Conservation (phyloP, 352 stramenopile genomes). For the Phytophthora litchii region DNA sequence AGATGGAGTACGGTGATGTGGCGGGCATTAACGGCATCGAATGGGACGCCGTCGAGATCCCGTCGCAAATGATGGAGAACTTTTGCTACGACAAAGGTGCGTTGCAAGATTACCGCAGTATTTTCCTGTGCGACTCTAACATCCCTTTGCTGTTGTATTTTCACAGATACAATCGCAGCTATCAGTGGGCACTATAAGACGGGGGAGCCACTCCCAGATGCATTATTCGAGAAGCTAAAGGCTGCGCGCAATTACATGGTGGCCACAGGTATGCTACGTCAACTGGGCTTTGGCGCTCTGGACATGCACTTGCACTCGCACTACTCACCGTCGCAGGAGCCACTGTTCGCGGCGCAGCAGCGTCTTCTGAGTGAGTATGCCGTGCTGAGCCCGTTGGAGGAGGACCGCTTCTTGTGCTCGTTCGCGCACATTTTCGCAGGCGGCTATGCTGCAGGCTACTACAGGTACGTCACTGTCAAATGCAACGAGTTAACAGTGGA, state of each 20-base stretch:
- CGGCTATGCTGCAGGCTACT: slow-evolving; percentile 98
- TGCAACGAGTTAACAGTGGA: slow-evolving; percentile 13
- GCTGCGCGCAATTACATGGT: slow-evolving; percentile 96
- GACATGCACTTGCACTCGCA: slow-evolving; percentile 87
- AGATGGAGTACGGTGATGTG: slow-evolving; percentile 94
- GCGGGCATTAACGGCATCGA: slow-evolving; percentile 98
- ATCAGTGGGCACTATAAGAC: slow-evolving; percentile 89
- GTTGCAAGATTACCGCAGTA: slow-evolving; percentile 38
- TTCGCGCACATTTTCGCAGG: slow-evolving; percentile 99
- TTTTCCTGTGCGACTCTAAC: neutral
- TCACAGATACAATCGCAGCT: slow-evolving; percentile 77
- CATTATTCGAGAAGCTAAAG: slow-evolving; percentile 97
- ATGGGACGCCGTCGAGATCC: slow-evolving; percentile 98
- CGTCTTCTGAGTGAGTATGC: slow-evolving; percentile 85
- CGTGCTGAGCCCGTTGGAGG: slow-evolving; percentile 89
- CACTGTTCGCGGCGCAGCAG: slow-evolving; percentile 94
- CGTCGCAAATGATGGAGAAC: slow-evolving; percentile 99
- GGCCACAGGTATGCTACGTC: slow-evolving; percentile 94
- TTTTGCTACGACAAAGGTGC: slow-evolving; percentile 95
- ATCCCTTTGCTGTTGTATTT: slow-evolving; percentile 2
- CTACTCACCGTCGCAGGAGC: slow-evolving; percentile 70
- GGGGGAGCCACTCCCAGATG: slow-evolving; percentile 89
- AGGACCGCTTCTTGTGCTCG: slow-evolving; percentile 98
- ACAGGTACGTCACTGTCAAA: slow-evolving; percentile 68
- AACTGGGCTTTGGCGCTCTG: slow-evolving; percentile 94